Evolutionary conservation across 306 rosid genomes (phyloP), one percentile per base, ranked within the genome.

Genomic region (Cercis canadensis): DNA sequence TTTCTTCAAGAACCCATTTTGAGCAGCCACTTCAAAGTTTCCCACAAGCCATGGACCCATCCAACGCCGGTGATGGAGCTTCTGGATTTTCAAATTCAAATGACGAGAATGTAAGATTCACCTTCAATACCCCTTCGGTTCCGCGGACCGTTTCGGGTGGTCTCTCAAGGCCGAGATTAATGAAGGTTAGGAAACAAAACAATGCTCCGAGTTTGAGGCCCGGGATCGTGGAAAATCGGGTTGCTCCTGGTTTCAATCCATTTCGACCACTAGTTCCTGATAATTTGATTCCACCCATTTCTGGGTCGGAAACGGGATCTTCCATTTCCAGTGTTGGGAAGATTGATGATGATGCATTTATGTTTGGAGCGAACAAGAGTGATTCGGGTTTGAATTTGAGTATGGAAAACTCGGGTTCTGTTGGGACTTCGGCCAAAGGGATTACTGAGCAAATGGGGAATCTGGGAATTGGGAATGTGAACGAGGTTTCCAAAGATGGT

Each of bases 91-190:
- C 88, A 19, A 77, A 70, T 55, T 79, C 78, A 7, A 60, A 71
- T 47, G 68, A 62, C 3, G 40, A 52, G 0, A 60, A 72, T 55
- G 24, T 83, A 8, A 77, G 71, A 60, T 60, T 84, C 60, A 78
- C 85, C 46, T 84, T 86, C 77, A 75, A 67, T 62, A 16, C 88
- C 14, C 45, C 81, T 71, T 59, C 94, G 14, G 67, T 46, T 60
- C 66, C 81, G 10, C 83, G 86, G 69, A 73, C 82, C 57, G 80
- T 69, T 57, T 76, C 87, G 11, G 88, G 87, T 52, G 88, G 87
- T 52, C 75, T 77, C 13, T 52, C 90, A 17, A 86, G 76, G 80
- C 97, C 97, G 13, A 75, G 96, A 75, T 36, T 89, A 44, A 43
- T 64, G 14, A 95, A 95, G 83, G 74, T 83, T 49, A 85, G 92